A percentile compares a stretch with the other conserved stretches of the same genome.
These are phyloP conservation scores for Trichocomaceae sp. DNA, from an alignment of 2,329 filamentous ascomycete genomes.

Conservation along the genomic window DNA sequence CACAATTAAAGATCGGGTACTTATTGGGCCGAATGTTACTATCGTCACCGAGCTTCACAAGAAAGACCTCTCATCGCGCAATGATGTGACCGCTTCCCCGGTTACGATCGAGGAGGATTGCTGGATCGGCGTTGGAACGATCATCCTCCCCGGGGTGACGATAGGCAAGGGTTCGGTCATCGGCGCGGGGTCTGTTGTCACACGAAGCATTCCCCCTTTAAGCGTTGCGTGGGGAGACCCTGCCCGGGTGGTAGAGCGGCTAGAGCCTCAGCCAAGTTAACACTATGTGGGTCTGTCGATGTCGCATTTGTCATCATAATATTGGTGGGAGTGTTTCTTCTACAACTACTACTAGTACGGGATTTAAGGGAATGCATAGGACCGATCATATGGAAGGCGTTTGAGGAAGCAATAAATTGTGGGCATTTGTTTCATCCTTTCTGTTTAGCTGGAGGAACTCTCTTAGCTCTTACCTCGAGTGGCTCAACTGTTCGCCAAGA, in stretches of 20 bases:
- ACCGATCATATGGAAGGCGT: not conserved
- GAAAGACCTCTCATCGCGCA: conserved; percentile 38
- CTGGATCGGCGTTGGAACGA: conserved; percentile 41
- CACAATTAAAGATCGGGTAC: conserved; percentile 44
- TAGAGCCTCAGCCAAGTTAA: not conserved
- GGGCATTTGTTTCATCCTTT: not conserved
- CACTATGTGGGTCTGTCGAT: no score
- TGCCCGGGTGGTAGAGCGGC: conserved; percentile 18
- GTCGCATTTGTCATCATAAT: no score
- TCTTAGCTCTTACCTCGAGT: not conserved
- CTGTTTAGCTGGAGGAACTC: not conserved
- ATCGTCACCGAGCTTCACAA: conserved; percentile 47
- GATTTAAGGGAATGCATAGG: conserved; percentile 8
- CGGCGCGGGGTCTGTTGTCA: conserved; percentile 29
- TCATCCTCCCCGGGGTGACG: conserved; percentile 32
- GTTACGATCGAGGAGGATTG: conserved; percentile 41
- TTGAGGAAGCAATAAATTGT: not conserved
- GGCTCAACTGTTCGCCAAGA: no score
- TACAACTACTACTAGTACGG: no score
- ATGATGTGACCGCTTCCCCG: conserved; percentile 41
- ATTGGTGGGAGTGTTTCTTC: no score
- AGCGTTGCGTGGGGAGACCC: conserved; percentile 35
- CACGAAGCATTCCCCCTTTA: conserved; percentile 21
- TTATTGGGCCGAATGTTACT: conserved; percentile 45
- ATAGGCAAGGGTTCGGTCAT: conserved; percentile 33